Evolutionary conservation across 768 basidiomycete genomes (phyloP), one percentile per base, ranked within the genome.

Genomic region (Suillus discolor): DNA sequence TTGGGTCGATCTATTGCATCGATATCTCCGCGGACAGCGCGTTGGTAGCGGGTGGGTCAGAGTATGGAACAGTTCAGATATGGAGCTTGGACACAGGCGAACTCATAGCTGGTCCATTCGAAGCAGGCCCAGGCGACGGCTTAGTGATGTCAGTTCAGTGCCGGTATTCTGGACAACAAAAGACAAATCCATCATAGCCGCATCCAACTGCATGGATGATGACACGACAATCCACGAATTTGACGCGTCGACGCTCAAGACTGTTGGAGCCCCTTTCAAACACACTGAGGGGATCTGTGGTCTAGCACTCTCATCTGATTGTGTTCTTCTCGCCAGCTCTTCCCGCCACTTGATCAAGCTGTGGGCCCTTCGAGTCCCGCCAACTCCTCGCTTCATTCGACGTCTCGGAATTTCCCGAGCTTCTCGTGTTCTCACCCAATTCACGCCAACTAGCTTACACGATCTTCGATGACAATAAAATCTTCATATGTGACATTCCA

Each of bases 271-370:
- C 2, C 45, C 45, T n/a, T 47, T 47, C 45, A 47, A 47, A 47
- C 11, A 47, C 45, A 12, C 45, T 12, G 0, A 0, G 2, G 0
- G 0, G 5, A 23, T 47, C n/a, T 0, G 0, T 4, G 2, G n/a
- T 23, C 45, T 47, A 13, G n/a, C n/a, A 23, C n/a, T 47, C n/a
- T 47, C 45, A 12, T 47, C 45, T n/a, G n/a, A 47, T 23, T 23
- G 12, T 23, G 5, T 1, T 13, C 12, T 47, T 23, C 45, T 47
- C n/a, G 45, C 45, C 44, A n/a, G 9, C 20, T 47, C 45, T 47
- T 47, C 12, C 12, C 0, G 1, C 1, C 9, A 13, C 5, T 0
- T n/a, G 5, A 51, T 51, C 7, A 51, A 51, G 3, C 15, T 51
- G 2, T 51, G 23, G 49, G 13, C 23, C 23, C 23, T 51, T 51